These are phyloP conservation scores for Begonia fuchsioides DNA, from an alignment of 306 rosid species.

Conservation along the genomic window DNA sequence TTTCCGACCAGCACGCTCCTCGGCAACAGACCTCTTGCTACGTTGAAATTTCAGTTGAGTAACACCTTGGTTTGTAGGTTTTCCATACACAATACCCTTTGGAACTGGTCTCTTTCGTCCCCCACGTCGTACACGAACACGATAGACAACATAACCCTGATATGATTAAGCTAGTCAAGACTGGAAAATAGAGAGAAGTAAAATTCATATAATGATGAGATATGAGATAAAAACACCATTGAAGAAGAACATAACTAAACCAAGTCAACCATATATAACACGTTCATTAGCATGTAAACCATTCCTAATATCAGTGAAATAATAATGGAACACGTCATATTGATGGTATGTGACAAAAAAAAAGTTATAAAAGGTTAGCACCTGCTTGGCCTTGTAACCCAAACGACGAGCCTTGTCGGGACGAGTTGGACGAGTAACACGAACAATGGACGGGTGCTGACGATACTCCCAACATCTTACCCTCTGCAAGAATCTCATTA, in stretches of 20 bases:
- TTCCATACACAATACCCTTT: conserved; percentile 90
- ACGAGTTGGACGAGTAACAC: conserved; percentile 70
- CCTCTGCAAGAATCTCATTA: conserved; percentile 76
- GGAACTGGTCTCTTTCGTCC: conserved; percentile 95
- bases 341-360: too few relatives aligned
- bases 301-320: too few relatives aligned
- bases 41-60: conserved; percentile 83
- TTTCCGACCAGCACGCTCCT: conserved; percentile 85
- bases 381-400: too few relatives aligned
- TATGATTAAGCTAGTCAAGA: not conserved
- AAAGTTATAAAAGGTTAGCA: too few relatives aligned
- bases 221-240: too few relatives aligned
- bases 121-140: conserved; percentile 88
- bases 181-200: too few relatives aligned
- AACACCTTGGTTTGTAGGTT: conserved; percentile 93
- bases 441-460: conserved; percentile 84
- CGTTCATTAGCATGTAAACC: too few relatives aligned
- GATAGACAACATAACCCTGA: conserved; percentile 78
- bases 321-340: too few relatives aligned
- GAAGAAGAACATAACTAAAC: too few relatives aligned
- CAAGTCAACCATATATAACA: too few relatives aligned
- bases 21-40: conserved; percentile 86
- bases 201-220: not conserved
- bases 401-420: conserved; percentile 92
- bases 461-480: conserved; percentile 97